Conservation (phyloP, 306 rosid genomes). For the Delonix regia region DNA sequence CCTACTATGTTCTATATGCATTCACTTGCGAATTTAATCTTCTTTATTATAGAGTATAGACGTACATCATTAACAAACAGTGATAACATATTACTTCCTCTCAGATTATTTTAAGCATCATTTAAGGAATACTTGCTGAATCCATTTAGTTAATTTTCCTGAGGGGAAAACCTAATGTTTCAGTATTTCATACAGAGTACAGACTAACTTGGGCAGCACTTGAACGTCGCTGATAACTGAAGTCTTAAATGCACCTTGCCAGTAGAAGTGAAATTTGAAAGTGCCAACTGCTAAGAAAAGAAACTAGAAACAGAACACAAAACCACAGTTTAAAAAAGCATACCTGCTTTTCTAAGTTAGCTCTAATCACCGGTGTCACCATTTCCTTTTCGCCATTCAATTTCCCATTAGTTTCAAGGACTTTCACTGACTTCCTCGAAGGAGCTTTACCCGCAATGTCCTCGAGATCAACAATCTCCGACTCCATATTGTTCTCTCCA, state of each 20-base stretch:
- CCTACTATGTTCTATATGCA: neutral
- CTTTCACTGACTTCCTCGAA: constrained; percentile 53
- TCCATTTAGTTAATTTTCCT: no score
- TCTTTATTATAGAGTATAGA: neutral
- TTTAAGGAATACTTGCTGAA: neutral
- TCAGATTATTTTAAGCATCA: neutral
- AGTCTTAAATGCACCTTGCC: neutral
- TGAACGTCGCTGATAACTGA: neutral
- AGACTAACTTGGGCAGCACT: neutral
- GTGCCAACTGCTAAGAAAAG: neutral
- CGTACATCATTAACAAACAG: neutral
- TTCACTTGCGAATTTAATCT: neutral
- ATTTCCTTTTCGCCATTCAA: constrained; percentile 70
- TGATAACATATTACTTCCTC: neutral
- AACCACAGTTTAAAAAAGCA: neutral
- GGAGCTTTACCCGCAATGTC: constrained; percentile 97
- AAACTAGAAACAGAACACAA: neutral
- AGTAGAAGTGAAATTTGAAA: neutral
- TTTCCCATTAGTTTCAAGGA: constrained; percentile 61
- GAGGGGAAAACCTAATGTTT: no score
- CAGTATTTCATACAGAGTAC: neutral
- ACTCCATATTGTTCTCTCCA: constrained; percentile 45
- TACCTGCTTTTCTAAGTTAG: constrained; percentile 92
- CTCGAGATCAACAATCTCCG: constrained; percentile 88
- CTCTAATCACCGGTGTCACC: constrained; percentile 95